Evolutionary conservation across 371 early-diverging fungal species (phyloP).

Genomic region (Lichtheimia hyalospora): DNA sequence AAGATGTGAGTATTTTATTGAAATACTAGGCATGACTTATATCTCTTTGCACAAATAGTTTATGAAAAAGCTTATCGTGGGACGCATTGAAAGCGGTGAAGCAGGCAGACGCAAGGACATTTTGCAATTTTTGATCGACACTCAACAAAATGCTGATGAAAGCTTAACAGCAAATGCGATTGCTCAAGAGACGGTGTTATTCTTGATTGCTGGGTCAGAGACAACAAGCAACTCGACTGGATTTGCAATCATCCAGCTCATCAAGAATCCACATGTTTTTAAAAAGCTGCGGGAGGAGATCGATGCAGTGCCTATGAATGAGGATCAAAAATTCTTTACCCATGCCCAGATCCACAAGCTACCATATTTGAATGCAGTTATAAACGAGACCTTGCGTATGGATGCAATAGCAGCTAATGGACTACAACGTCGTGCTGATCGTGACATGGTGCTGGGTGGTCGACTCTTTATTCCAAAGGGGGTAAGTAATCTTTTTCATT

Average conservation of each 20-base stretch:
- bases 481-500: constrained; percentile 1
- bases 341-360: constrained; percentile 34
- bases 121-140: constrained; percentile 36
- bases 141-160: constrained; percentile 24
- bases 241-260: constrained; percentile 30
- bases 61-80: constrained; percentile 26
- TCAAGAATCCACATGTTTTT: constrained; percentile 23
- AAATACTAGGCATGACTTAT: no score
- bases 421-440: constrained; percentile 18
- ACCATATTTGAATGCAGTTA: constrained; percentile 37
- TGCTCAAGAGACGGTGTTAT: constrained; percentile 32
- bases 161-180: constrained; percentile 28
- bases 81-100: constrained; percentile 17
- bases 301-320: constrained; percentile 12
- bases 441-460: constrained; percentile 17
- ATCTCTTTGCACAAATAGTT: constrained; percentile 13
- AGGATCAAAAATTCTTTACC: constrained; percentile 14
- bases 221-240: constrained; percentile 38
- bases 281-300: constrained; percentile 30
- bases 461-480: constrained; percentile 17
- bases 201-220: constrained; percentile 44
- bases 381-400: constrained; percentile 39
- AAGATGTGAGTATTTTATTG: not conserved
- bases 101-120: constrained; percentile 33
- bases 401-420: constrained; percentile 27